Evolutionary conservation across 1,139 yeast genomes (phyloP), one percentile per base, ranked within the genome.

Genomic region (Yueomyces sp.): DNA sequence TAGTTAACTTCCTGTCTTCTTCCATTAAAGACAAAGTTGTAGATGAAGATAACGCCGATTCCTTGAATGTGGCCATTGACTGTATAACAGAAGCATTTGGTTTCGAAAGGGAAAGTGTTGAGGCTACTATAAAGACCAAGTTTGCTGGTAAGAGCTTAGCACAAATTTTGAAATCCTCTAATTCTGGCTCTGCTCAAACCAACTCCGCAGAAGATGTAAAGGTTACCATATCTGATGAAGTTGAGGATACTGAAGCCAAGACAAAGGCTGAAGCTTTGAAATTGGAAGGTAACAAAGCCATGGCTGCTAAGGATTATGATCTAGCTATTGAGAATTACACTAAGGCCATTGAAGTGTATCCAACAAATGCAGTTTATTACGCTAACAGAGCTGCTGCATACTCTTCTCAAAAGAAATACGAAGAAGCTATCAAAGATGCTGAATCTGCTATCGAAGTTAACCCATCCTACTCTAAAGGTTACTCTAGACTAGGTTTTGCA

Each of bases 311-410:
- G 59, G 76, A 86, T 54, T 89, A 73, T 57, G 68, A 67, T 4
- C 70, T 63, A 34, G 97, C 98, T 11, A 72, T 87, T 47, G 71
- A 69, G 28, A 78, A 81, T 53, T 91, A 91, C 64, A 73, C 95
- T 8, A 76, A 75, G 47, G 97, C 98, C n/a, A 77, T 89, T 49
- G 77, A 67, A 32, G 65, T 81, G 44, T 74, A 80, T 50, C 76
- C 86, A 42, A 62, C 72, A 12, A 87, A 87, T 60, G 89, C 87
- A 12, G 84, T 93, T 29, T 93, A 81, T 65, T 76, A 75, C 49
- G 87, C 97, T 34, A 91, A 91, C 68, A 78, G 99, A 61, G 97
- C 99, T 19, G 98, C 99, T 41, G 98, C 98, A 4, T 78, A 83
- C 63, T 84, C 95, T 19, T 85, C 95, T 6, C 61, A 75, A 39